These are phyloP conservation scores for Schoenoplectus triqueter DNA, from an alignment of 202 grass and related monocot genomes.

Conservation along the genomic window DNA sequence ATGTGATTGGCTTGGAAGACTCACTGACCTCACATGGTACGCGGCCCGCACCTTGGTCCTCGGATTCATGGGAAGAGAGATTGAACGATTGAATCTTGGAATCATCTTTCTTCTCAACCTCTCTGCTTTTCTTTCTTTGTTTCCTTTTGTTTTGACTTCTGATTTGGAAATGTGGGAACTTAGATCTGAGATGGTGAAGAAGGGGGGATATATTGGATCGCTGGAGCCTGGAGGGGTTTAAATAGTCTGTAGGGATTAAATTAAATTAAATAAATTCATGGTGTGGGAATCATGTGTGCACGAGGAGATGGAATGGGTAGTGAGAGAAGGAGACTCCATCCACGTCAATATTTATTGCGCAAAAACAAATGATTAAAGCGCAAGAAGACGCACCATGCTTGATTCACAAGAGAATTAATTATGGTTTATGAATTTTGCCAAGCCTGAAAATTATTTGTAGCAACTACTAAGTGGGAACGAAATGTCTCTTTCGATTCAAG, in stretches of 20 bases:
- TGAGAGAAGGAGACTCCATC: neutral
- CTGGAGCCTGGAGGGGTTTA: constrained; percentile 4
- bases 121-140: neutral
- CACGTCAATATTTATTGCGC: neutral
- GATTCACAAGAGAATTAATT: too few relatives aligned
- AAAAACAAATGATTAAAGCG: neutral
- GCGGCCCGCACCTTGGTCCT: neutral
- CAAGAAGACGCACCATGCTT: neutral
- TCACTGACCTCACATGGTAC: constrained; percentile 57
- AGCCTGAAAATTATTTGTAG: too few relatives aligned
- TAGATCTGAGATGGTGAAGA: constrained; percentile 27
- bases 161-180: neutral
- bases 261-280: neutral
- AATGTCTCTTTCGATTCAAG: too few relatives aligned
- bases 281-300: neutral
- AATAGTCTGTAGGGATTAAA: neutral
- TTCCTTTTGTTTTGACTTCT: neutral
- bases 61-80: constrained; percentile 42
- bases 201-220: too few relatives aligned
- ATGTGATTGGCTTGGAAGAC: constrained; percentile 58
- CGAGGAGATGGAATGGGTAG: neutral
- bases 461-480: too few relatives aligned
- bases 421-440: too few relatives aligned
- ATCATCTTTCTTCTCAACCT: constrained; percentile 37
- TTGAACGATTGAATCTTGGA: constrained; percentile 50